A percentile compares a stretch with the other conserved stretches of the same genome.
phyloP scores from a whole-genome alignment of 2,329 filamentous ascomycete genomes.

The Talaromyces sp. region DNA sequence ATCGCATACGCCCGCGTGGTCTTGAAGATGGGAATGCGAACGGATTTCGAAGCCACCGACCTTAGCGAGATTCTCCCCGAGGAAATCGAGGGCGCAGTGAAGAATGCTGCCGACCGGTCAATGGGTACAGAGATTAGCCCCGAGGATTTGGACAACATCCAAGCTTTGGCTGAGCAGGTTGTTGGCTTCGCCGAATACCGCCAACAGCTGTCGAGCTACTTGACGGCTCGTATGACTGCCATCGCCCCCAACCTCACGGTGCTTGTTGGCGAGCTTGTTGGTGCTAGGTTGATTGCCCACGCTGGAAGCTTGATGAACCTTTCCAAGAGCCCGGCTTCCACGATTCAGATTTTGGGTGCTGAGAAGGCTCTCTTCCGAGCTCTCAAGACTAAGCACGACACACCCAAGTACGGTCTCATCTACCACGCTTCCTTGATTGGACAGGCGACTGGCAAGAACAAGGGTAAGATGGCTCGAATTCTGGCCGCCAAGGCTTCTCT shows the following conservation, averaged over 20 bases:
- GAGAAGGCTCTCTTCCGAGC: constrained; percentile 99
- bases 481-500: constrained; percentile 90
- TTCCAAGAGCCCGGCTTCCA: constrained; percentile 90
- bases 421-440: constrained; percentile 92
- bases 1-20: constrained; percentile 88
- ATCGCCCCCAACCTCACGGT: constrained; percentile 95
- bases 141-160: constrained; percentile 90
- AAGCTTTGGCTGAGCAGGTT: constrained; percentile 86
- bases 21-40: constrained; percentile 81
- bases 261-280: constrained; percentile 88
- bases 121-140: constrained; percentile 98
- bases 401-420: constrained; percentile 94
- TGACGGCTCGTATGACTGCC: constrained; percentile 89
- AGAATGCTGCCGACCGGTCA: constrained; percentile 89
- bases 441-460: constrained; percentile 95
- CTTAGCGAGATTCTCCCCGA: constrained; percentile 89
- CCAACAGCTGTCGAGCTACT: constrained; percentile 78
- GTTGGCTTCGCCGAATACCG: constrained; percentile 89
- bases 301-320: constrained; percentile 91
- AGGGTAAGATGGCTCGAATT: constrained; percentile 98
- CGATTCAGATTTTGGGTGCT: constrained; percentile 95
- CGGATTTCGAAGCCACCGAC: constrained; percentile 70
- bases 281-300: constrained; percentile 90
- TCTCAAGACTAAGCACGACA: constrained; percentile 98
- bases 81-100: constrained; percentile 87